These are phyloP conservation scores for Sungouiella blattae DNA, from an alignment of 805 yeast genomes.

Conservation along the genomic window DNA sequence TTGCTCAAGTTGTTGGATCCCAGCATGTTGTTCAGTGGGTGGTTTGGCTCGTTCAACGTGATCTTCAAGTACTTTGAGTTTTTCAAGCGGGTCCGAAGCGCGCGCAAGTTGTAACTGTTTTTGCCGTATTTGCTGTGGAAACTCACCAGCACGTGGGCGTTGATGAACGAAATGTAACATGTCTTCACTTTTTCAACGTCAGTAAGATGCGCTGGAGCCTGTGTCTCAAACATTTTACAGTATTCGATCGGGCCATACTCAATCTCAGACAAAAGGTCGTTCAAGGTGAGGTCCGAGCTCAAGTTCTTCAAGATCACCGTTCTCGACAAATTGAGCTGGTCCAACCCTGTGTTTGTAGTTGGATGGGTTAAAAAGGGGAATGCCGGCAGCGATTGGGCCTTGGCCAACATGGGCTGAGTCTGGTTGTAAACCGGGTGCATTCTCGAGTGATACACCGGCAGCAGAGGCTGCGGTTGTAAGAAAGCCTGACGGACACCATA, in stretches of 20 bases:
- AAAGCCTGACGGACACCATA: constrained; percentile 40
- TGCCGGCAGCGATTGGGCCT: constrained; percentile 5
- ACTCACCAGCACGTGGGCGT: constrained; percentile 28
- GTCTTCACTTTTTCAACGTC: constrained; percentile 19
- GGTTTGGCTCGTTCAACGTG: constrained; percentile 22
- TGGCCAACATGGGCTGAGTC: not conserved
- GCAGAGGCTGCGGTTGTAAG: constrained; percentile 10
- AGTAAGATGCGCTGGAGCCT: constrained; percentile 27
- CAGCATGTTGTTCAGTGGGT: constrained; percentile 4
- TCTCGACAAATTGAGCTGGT: constrained; percentile 35
- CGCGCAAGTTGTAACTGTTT: constrained; percentile 21
- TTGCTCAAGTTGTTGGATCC: constrained; percentile 6
- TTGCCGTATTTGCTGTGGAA: constrained; percentile 32
- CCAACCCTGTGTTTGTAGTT: constrained; percentile 20
- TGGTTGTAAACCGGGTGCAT: not conserved
- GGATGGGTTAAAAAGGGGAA: constrained; percentile 15
- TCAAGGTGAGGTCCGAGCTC: constrained; percentile 20
- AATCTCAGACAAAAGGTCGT: constrained; percentile 41
- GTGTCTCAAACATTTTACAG: constrained; percentile 38
- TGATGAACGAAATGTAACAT: constrained; percentile 37
- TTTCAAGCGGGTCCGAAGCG: constrained; percentile 21
- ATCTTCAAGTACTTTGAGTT: constrained; percentile 28
- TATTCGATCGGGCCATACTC: constrained; percentile 64
- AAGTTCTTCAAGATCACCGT: constrained; percentile 34
- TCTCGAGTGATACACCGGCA: not conserved